These are phyloP conservation scores for Aspergillus fumigatiaffinis DNA, from an alignment of 2,329 filamentous ascomycete species.

Conservation along the genomic window DNA sequence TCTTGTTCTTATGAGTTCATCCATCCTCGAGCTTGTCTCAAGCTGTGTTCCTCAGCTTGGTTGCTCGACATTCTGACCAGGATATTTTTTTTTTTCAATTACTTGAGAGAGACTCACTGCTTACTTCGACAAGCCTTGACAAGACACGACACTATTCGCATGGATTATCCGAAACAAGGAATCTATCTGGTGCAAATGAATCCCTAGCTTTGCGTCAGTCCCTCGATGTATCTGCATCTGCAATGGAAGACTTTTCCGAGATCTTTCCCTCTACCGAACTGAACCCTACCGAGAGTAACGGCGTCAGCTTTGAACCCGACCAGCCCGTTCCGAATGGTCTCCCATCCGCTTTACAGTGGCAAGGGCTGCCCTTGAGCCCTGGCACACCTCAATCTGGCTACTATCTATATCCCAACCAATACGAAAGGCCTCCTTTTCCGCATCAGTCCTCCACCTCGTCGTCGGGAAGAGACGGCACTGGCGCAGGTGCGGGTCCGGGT, in stretches of 20 bases:
- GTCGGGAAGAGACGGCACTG: conserved; percentile 2
- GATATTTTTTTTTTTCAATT: no score
- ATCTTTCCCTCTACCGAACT: background rate
- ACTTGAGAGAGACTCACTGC: no score
- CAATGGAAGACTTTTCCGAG: background rate
- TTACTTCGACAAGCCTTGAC: no score
- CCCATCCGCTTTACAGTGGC: background rate
- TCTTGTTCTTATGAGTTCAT: no score
- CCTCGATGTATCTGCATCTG: background rate
- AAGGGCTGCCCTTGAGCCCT: background rate
- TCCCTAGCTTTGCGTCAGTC: background rate
- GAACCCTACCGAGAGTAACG: background rate
- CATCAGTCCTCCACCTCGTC: conserved; percentile 7
- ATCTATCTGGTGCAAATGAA: background rate
- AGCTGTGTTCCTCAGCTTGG: no score
- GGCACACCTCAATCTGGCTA: background rate
- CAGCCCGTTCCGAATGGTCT: background rate
- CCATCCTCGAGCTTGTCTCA: no score
- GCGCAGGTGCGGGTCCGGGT: background rate
- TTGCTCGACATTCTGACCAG: no score
- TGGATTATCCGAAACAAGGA: background rate
- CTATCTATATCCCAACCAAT: background rate
- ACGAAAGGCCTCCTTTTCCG: background rate
- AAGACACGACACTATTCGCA: no score
- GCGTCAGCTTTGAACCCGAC: background rate